These are phyloP conservation scores for Iris pallida DNA, from an alignment of 116 monocot genomes.

Conservation along the genomic window DNA sequence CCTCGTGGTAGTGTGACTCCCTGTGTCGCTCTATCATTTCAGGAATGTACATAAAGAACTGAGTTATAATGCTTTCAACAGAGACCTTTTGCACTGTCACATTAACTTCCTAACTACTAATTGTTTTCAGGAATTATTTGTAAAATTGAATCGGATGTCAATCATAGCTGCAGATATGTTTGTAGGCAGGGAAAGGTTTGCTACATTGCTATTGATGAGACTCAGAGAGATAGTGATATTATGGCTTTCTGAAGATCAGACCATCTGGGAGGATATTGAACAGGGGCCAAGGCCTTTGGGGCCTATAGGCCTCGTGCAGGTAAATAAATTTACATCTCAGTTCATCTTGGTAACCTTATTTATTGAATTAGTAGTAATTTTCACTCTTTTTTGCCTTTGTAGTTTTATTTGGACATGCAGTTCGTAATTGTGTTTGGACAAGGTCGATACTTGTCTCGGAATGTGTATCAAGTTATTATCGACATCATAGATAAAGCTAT, in stretches of 20 bases:
- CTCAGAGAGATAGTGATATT: constrained; percentile 86
- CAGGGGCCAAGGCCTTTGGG: constrained; percentile 74
- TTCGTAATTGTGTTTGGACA: too few relatives aligned
- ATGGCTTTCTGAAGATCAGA: constrained; percentile 85
- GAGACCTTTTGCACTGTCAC: too few relatives aligned
- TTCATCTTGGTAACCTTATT: neutral
- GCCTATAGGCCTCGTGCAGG: constrained; percentile 87
- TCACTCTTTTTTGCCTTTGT: constrained; percentile 20
- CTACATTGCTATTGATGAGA: constrained; percentile 87
- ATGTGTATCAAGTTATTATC: too few relatives aligned
- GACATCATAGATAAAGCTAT: too few relatives aligned
- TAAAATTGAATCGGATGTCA: constrained; percentile 77
- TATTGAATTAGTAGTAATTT: neutral
- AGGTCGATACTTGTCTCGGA: too few relatives aligned
- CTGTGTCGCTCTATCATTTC: too few relatives aligned
- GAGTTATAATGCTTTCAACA: too few relatives aligned
- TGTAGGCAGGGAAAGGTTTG: too few relatives aligned
- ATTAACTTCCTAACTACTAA: neutral
- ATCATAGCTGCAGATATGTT: constrained; percentile 83
- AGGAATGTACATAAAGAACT: too few relatives aligned
- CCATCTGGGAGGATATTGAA: constrained; percentile 97
- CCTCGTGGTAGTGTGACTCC: too few relatives aligned
- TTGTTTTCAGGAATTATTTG: constrained; percentile 68
- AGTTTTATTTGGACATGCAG: constrained; percentile 99
- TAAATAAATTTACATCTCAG: constrained; percentile 17